phyloP scores from a whole-genome alignment of 148 eudicot species.

The Nepenthes gracilis region DNA sequence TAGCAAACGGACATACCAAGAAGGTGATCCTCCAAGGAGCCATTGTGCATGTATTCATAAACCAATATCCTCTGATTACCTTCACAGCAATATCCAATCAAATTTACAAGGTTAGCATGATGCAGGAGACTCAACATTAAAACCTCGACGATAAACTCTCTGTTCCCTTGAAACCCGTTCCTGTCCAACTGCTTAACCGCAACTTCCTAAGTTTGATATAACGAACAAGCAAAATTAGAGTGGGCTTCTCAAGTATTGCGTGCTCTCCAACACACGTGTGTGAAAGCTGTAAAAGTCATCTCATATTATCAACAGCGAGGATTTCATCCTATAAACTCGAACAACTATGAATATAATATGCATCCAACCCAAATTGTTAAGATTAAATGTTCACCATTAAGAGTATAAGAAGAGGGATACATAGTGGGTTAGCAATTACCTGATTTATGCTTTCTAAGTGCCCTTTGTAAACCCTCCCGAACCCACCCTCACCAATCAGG shows the following conservation, averaged over 20 bases:
- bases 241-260: too few relatives aligned
- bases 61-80: conserved; percentile 63
- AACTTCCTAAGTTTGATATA: conserved; percentile 33
- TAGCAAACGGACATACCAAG: conserved; percentile 25
- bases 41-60: conserved; percentile 72
- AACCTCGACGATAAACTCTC: conserved; percentile 76
- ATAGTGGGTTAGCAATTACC: conserved; percentile 6
- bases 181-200: conserved; percentile 81
- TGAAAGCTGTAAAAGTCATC: too few relatives aligned
- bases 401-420: too few relatives aligned
- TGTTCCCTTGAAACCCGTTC: conserved; percentile 73
- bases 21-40: conserved; percentile 81
- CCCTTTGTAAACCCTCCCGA: conserved; percentile 85
- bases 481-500: conserved; percentile 94
- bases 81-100: conserved; percentile 75
- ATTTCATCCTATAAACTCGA: background rate
- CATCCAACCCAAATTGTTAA: too few relatives aligned
- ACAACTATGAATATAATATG: background rate
- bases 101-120: conserved; percentile 55
- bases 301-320: background rate
- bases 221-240: background rate
- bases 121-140: conserved; percentile 67
- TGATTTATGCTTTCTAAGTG: conserved; percentile 27
- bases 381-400: too few relatives aligned
- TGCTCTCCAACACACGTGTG: too few relatives aligned